Evolutionary conservation across 2,329 filamentous ascomycete genomes (phyloP).

Genomic region (Elsinoe batatas): DNA sequence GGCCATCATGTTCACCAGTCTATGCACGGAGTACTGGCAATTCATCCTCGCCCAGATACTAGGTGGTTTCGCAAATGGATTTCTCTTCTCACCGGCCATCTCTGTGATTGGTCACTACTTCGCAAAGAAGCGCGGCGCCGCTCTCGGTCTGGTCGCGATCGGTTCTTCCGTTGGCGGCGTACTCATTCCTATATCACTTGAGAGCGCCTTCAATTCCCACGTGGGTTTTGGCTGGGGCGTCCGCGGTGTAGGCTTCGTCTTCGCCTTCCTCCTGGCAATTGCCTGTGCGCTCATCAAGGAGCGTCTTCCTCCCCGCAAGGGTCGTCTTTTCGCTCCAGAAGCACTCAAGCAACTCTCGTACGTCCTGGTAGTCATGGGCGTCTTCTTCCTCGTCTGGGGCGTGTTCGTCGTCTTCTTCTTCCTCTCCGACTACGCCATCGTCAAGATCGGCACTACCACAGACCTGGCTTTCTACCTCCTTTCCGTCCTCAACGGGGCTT

Average conservation of each 20-base stretch:
- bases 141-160: constrained; percentile 46
- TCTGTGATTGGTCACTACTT: constrained; percentile 57
- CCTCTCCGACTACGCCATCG: constrained; percentile 48
- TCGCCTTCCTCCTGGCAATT: constrained; percentile 17
- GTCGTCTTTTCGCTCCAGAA: constrained; percentile 13
- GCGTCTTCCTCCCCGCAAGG: constrained; percentile 10
- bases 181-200: constrained; percentile 40
- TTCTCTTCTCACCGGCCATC: constrained; percentile 51
- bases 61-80: constrained; percentile 45
- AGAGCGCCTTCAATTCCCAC: constrained; percentile 31
- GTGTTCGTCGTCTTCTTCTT: constrained; percentile 41
- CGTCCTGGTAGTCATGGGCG: constrained; percentile 33
- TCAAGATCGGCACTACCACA: constrained; percentile 38
- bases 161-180: constrained; percentile 43
- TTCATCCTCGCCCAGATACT: constrained; percentile 40
- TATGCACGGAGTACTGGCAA: constrained; percentile 39
- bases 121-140: constrained; percentile 41
- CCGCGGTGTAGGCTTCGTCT: constrained; percentile 37
- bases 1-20: constrained; percentile 41
- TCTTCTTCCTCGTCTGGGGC: constrained; percentile 33
- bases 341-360: constrained; percentile 36
- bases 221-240: constrained; percentile 45
- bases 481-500: constrained; percentile 54
- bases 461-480: constrained; percentile 54
- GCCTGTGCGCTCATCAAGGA: constrained; percentile 11